Evolutionary conservation across 805 yeast species (phyloP).

Genomic region (Zygosaccharomyces bisporus): DNA sequence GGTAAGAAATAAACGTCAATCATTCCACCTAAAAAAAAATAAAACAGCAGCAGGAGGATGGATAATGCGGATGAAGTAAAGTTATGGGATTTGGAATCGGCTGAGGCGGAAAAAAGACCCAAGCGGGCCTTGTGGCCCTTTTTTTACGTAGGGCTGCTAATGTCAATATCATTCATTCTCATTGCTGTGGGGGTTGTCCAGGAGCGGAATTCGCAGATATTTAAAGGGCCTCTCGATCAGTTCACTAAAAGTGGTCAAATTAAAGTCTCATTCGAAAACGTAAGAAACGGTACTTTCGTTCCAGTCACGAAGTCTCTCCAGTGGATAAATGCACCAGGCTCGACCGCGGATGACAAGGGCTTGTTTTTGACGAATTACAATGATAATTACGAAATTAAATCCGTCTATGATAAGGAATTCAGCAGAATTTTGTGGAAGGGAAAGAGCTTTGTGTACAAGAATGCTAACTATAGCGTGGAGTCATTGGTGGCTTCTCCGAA

Average conservation of each 20-base stretch:
- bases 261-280: conserved; percentile 40
- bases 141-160: background rate
- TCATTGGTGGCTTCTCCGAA: conserved; percentile 63
- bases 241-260: conserved; percentile 22
- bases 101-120: background rate
- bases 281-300: conserved; percentile 53
- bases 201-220: background rate
- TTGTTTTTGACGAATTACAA: conserved; percentile 53
- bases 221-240: conserved; percentile 15
- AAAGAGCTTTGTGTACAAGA: conserved; percentile 41
- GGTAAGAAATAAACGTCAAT: too few relatives aligned
- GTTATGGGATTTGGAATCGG: background rate
- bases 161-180: background rate
- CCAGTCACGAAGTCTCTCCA: conserved; percentile 56
- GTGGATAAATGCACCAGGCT: conserved; percentile 57
- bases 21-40: too few relatives aligned
- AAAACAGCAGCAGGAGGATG: too few relatives aligned
- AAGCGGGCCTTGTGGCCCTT: background rate
- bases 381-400: conserved; percentile 53
- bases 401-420: conserved; percentile 38
- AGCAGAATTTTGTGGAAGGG: conserved; percentile 49
- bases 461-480: conserved; percentile 45
- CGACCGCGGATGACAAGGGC: conserved; percentile 56
- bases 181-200: background rate
- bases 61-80: background rate